These are phyloP conservation scores for Eimeria maxima DNA, from an alignment of 169 alveolate species.

Conservation along the genomic window DNA sequence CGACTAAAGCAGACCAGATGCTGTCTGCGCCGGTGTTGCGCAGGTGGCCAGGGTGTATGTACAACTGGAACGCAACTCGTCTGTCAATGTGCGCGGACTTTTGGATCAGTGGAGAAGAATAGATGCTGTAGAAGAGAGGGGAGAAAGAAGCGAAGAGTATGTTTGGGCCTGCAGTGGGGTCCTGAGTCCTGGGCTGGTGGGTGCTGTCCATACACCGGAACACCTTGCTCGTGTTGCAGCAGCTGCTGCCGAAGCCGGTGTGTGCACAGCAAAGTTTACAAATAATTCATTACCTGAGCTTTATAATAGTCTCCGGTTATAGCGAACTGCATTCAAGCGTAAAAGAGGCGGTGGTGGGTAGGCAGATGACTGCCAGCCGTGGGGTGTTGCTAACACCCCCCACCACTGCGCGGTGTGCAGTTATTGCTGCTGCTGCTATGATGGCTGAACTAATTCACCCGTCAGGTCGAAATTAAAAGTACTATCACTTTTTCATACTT, in stretches of 20 bases:
- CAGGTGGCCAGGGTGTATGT: neutral
- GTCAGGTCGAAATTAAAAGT: neutral
- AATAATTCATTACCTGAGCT: neutral
- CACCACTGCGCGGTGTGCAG: neutral
- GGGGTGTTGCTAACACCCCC: slow-evolving; percentile 26
- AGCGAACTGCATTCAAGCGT: neutral
- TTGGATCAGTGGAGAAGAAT: neutral
- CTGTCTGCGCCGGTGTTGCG: neutral
- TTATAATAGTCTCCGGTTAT: neutral
- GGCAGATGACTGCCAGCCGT: neutral
- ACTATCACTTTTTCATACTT: neutral
- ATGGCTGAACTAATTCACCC: neutral
- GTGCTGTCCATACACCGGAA: neutral
- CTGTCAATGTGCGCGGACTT: neutral
- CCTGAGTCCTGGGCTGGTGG: slow-evolving; percentile 27
- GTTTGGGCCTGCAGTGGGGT: neutral
- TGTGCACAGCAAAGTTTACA: neutral
- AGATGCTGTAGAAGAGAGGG: neutral
- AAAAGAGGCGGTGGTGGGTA: neutral
- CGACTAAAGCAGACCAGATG: neutral
- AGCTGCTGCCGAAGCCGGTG: neutral
- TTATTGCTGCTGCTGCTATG: neutral
- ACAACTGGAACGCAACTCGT: neutral
- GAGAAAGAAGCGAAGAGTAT: neutral
- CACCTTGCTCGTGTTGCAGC: neutral